Evolutionary conservation across 2,329 filamentous ascomycete species (phyloP).

Genomic region (Pestalotiopsis sp.): DNA sequence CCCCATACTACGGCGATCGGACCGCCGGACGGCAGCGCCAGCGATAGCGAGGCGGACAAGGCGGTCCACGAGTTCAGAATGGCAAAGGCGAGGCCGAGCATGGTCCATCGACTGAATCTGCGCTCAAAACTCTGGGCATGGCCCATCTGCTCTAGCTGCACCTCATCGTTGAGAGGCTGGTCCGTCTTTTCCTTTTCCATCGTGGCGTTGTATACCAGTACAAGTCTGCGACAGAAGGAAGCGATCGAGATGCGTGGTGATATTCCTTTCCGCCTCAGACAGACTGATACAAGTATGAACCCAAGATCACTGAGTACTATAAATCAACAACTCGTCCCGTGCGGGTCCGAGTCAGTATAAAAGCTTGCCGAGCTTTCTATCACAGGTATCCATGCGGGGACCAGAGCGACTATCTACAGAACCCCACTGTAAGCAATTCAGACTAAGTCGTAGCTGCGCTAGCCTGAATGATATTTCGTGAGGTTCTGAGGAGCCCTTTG

Average conservation of each 20-base stretch:
- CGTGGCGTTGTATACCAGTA: background rate
- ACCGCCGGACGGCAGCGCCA: constrained; percentile 69
- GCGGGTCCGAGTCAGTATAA: background rate
- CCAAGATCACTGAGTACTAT: background rate
- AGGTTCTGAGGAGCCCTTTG: background rate
- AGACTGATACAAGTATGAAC: background rate
- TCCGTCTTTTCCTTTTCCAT: background rate
- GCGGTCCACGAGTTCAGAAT: constrained; percentile 52
- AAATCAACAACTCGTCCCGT: background rate
- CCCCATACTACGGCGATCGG: constrained; percentile 75
- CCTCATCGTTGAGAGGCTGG: constrained; percentile 27
- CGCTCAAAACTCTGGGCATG: constrained; percentile 51
- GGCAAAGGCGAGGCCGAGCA: constrained; percentile 50
- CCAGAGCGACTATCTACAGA: background rate
- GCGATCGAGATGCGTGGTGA: background rate
- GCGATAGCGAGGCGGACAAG: constrained; percentile 45
- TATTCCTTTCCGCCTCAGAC: background rate
- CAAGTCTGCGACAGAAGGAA: background rate
- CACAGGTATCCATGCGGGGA: background rate
- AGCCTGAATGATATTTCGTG: background rate
- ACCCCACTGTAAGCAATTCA: background rate
- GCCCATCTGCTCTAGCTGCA: constrained; percentile 43
- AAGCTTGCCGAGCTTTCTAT: background rate
- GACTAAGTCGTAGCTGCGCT: background rate
- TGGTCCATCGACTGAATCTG: constrained; percentile 49